Conservation (phyloP, 2,329 filamentous ascomycete genomes). For the Curvularia lunata region DNA sequence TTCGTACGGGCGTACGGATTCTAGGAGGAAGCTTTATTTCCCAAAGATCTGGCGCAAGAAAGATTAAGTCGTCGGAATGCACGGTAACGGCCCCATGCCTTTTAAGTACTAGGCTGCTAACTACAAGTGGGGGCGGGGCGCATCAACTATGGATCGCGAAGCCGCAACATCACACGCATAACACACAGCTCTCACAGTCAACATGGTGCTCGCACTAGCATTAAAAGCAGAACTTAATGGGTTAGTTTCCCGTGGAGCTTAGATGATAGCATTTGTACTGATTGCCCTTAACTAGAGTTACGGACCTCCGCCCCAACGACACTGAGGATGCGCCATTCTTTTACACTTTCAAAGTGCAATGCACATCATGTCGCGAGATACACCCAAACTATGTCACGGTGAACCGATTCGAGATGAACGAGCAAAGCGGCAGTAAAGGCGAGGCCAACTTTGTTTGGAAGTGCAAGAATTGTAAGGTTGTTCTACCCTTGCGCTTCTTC, state of each 20-base stretch:
- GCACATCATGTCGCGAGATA: constrained; percentile 92
- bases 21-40: neutral
- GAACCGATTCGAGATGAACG: constrained; percentile 87
- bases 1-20: neutral
- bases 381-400: constrained; percentile 87
- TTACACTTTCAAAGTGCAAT: constrained; percentile 98
- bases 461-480: constrained; percentile 96
- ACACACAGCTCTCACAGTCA: constrained; percentile 10
- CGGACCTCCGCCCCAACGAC: constrained; percentile 84
- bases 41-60: constrained; percentile 6
- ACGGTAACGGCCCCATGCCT: constrained; percentile 7
- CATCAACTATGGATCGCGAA: constrained; percentile 8
- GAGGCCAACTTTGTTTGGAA: constrained; percentile 99
- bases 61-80: constrained; percentile 9
- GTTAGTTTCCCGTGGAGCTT: constrained; percentile 16
- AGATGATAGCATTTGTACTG: neutral
- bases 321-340: constrained; percentile 83
- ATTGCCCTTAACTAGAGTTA: constrained; percentile 68
- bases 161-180: constrained; percentile 7
- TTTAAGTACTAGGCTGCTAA: constrained; percentile 1
- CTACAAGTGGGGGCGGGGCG: constrained; percentile 22
- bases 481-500: constrained; percentile 21
- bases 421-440: constrained; percentile 89
- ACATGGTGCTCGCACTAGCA: constrained; percentile 49
- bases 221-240: constrained; percentile 49